Percentiles rank a stretch among this genome's conserved stretches.
These are phyloP conservation scores for Coleophoma cylindrospora DNA, from an alignment of 2,329 filamentous ascomycete genomes.

Conservation along the genomic window DNA sequence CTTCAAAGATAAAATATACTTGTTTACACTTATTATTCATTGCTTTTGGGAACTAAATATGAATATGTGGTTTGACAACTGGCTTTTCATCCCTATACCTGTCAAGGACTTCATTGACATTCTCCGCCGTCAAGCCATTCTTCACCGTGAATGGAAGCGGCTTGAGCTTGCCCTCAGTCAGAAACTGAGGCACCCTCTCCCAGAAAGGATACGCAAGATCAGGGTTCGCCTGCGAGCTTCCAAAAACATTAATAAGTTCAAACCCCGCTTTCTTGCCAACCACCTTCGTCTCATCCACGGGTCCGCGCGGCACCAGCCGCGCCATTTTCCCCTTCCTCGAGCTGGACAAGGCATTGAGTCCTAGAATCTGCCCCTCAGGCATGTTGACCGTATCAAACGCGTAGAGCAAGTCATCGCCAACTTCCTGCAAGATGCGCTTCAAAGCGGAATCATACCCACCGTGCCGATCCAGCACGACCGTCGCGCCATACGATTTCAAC, in stretches of 20 bases:
- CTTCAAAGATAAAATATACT: no score
- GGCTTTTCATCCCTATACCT: conserved; percentile 29
- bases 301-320: conserved; percentile 18
- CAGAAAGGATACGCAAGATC: conserved; percentile 27
- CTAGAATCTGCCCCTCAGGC: conserved; percentile 21
- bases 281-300: conserved; percentile 23
- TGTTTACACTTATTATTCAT: no score
- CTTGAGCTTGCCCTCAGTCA: conserved; percentile 26
- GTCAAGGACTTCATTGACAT: conserved; percentile 33
- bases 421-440: conserved; percentile 27
- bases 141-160: conserved; percentile 25
- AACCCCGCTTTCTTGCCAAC: conserved; percentile 27
- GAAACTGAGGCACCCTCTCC: conserved; percentile 23
- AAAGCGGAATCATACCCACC: conserved; percentile 24
- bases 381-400: conserved; percentile 30
- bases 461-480: conserved; percentile 35
- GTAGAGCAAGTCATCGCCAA: conserved; percentile 34
- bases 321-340: conserved; percentile 29
- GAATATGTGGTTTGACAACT: background rate
- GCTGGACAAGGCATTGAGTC: conserved; percentile 29
- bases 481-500: conserved; percentile 31
- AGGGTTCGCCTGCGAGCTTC: conserved; percentile 20
- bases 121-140: conserved; percentile 26
- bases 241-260: conserved; percentile 23
- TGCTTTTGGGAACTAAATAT: background rate